Conservation (phyloP, 495 filamentous ascomycete genomes). For the Aspergillus cristatus region DNA sequence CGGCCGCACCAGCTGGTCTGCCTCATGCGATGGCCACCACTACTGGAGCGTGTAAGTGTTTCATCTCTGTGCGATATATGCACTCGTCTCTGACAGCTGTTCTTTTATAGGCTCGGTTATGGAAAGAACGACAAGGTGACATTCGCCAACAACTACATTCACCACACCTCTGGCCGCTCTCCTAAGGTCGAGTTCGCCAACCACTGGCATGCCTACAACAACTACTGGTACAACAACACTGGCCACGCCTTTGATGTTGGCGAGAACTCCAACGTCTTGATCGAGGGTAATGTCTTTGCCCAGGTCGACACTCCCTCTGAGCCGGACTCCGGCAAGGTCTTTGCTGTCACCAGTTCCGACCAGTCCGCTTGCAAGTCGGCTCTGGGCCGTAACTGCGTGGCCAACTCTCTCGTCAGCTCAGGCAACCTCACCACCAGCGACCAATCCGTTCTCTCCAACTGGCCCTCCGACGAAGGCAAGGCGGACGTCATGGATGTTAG, state of each 20-base stretch:
- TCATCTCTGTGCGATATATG: no score
- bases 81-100: not conserved
- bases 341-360: slow-evolving; percentile 12
- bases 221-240: slow-evolving; percentile 28
- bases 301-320: slow-evolving; percentile 18
- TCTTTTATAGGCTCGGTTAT: slow-evolving; percentile 16
- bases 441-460: slow-evolving; percentile 15
- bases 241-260: slow-evolving; percentile 27
- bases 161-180: slow-evolving; percentile 43
- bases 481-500: slow-evolving; percentile 11
- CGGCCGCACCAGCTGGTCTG: slow-evolving; percentile 39
- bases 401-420: slow-evolving; percentile 17
- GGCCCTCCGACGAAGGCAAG: slow-evolving; percentile 14
- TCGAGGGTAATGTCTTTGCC: slow-evolving; percentile 26
- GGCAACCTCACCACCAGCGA: slow-evolving; percentile 15
- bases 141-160: slow-evolving; percentile 32
- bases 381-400: slow-evolving; percentile 19
- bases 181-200: slow-evolving; percentile 42
- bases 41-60: slow-evolving; percentile 40
- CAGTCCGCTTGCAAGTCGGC: slow-evolving; percentile 15
- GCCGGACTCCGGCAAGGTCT: slow-evolving; percentile 14
- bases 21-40: slow-evolving; percentile 44
- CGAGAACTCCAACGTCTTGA: slow-evolving; percentile 12
- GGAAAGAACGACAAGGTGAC: slow-evolving; percentile 24
- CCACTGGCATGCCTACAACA: slow-evolving; percentile 34